Base-by-base conservation (phyloP, 768 basidiomycete species). In the Cubamyces lactineus region DNA sequence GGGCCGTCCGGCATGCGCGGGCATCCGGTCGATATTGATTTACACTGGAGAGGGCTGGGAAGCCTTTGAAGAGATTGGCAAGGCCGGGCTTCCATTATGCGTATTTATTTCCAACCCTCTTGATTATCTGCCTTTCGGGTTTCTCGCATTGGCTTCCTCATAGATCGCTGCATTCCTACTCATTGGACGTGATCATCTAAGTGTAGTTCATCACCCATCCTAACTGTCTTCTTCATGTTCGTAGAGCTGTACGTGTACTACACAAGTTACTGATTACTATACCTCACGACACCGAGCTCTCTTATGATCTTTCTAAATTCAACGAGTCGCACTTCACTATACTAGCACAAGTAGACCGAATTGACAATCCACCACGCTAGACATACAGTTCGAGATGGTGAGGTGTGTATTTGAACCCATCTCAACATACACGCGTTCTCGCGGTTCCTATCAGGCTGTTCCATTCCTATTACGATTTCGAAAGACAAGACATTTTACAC, bases 1-100 rank as follows among this genome's bases (percentile, higher is more conserved):
- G 80, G 79, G 78, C 79, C 13, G 5, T 84, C 49, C 72, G 71
- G 54, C 77, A 77, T 45, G 51, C 54, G 11, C 28, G 41, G 2
- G 38, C 46, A 46, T 34, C 54, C 5, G 38, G 38, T 2, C 39
- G n/a, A 17, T 41, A 41, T 13, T 53, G 43, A 40, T 53, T 16
- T 23, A 3, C 46, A 23, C 21, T 24, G 4, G n/a, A n/a, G n/a
- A n/a, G n/a, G n/a, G n/a, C n/a, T 4, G 19, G 46, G 46, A 13
- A 34, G 34, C 34, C 34, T 34, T 11, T 6, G 34, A 34, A 34
- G 34, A 34, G 34, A 11, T 34, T 34, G 34, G 9, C 34, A 5
- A 6, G 34, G 34, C n/a, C 34, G 34, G 34, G 34, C 34, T 34
- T 34, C 34, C 34, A 34, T 34, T 34, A 4, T 34, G 34, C 34